phyloP scores from a whole-genome alignment of 352 stramenopile species.

The Phytophthora pluvialis region DNA sequence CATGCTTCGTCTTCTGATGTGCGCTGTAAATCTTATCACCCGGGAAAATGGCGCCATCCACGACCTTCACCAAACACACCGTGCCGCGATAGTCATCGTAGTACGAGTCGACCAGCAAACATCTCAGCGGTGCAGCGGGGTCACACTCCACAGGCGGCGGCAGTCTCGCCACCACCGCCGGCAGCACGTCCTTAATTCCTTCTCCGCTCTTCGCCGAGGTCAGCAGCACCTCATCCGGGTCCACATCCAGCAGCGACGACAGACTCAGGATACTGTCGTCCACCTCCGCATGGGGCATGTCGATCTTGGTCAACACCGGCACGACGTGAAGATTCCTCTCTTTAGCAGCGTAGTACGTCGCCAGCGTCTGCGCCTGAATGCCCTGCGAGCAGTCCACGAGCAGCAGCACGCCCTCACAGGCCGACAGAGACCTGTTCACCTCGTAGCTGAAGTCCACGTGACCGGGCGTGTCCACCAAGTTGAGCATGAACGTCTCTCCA shows the following conservation, averaged over 20 bases:
- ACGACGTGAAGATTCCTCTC: conserved; percentile 97
- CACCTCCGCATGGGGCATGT: conserved; percentile 96
- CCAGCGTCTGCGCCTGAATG: conserved; percentile 98
- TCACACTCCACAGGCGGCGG: conserved; percentile 67
- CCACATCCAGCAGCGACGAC: conserved; percentile 84
- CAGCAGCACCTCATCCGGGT: conserved; percentile 95
- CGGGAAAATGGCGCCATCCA: conserved; percentile 92
- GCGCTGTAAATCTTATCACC: conserved; percentile 82
- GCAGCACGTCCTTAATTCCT: conserved; percentile 87
- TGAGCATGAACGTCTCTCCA: conserved; percentile 93
- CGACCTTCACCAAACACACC: conserved; percentile 94
- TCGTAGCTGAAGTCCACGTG: conserved; percentile 99
- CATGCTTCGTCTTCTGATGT: conserved; percentile 89
- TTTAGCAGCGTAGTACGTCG: conserved; percentile 96
- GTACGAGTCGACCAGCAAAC: conserved; percentile 97
- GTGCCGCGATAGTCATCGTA: conserved; percentile 96
- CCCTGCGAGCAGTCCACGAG: conserved; percentile 98
- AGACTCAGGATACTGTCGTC: conserved; percentile 87
- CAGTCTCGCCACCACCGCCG: conserved; percentile 81
- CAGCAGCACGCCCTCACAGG: conserved; percentile 98
- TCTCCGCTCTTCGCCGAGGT: conserved; percentile 96
- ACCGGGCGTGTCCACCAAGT: conserved; percentile 97
- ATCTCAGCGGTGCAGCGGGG: conserved; percentile 79
- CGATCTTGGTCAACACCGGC: conserved; percentile 98
- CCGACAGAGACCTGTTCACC: conserved; percentile 94